Base-by-base conservation (phyloP, 2,329 filamentous ascomycete genomes). In the Aspergillaceae sp. region DNA sequence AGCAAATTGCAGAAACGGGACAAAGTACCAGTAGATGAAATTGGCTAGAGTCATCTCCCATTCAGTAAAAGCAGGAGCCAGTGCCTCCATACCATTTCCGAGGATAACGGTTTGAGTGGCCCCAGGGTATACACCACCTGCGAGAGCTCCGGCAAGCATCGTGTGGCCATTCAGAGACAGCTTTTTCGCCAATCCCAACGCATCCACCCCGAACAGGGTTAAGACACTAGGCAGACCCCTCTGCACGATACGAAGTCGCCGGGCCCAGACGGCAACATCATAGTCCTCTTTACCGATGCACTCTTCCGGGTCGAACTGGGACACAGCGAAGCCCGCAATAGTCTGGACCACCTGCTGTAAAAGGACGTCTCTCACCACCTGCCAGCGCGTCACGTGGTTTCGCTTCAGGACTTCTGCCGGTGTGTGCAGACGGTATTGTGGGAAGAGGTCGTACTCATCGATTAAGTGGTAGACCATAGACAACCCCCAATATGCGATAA, bases 401-500 rank as follows among this genome's bases (percentile, higher is more conserved):
- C 90, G 81, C 67, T 87, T 87, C 33, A 83, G 65, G 52, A 97
- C 85, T 68, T 97, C 91, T 44, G 88, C 89, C 9, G 92, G 92
- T 0, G 92, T 97, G 70, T 98, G 92, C 37, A 98, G 76, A 52
- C 92, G 85, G 70, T 97, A 96, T 59, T 94, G 81, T 11, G 90
- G 84, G 65, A 91, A 94, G 34, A 91, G 72, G 66, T 96, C 87
- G 69, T 83, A 83, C 48, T 82, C 74, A 69, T 98, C 92, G 60
- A 97, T 82, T 56, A 83, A 62, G 73, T 97, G 91, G 73, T 94
- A 98, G 63, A 91, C 71, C 64, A 87, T 70, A 19, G 91, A 97
- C 30, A 94, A 71, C 26, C 73, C 69, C 92, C 92, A 98, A 76
- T 98, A 98, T 48, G 84, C 86, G 57, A 87, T 64, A 50, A 96